Evolutionary conservation across 2,329 filamentous ascomycete genomes (phyloP).

Genomic region (Arthrobotrys sphaeroides): DNA sequence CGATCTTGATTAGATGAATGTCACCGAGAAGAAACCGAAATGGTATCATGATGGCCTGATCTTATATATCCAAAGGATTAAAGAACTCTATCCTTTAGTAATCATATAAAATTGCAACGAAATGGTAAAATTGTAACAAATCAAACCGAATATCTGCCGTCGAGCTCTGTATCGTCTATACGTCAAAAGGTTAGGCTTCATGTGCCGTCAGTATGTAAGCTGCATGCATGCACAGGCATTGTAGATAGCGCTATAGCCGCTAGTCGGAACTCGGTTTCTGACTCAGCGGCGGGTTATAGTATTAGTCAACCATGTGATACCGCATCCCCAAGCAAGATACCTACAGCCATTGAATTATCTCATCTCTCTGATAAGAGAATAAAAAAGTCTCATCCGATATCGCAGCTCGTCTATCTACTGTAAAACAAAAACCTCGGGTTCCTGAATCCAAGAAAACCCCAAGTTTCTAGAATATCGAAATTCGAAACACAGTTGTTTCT

Average conservation of each 20-base stretch:
- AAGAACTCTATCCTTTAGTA: background rate
- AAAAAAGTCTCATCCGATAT: constrained; percentile 17
- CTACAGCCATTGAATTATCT: background rate
- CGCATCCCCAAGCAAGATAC: background rate
- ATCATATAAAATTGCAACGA: background rate
- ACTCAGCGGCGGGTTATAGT: constrained; percentile 9
- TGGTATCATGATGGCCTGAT: constrained; percentile 16
- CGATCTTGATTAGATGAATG: background rate
- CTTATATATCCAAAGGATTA: background rate
- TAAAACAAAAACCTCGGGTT: background rate
- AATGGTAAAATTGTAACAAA: background rate
- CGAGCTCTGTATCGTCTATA: background rate
- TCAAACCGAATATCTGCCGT: background rate
- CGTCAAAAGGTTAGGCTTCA: background rate
- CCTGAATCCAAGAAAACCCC: background rate
- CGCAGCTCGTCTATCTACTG: background rate
- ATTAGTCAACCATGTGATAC: constrained; percentile 16
- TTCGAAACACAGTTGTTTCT: too few relatives aligned
- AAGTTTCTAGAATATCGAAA: background rate
- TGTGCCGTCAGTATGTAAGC: background rate
- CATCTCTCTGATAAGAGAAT: background rate
- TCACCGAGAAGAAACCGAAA: constrained; percentile 11
- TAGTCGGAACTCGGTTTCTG: background rate
- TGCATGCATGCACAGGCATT: background rate
- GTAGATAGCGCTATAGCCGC: background rate